These are phyloP conservation scores for Pichia cephalocereana DNA, from an alignment of 805 yeast species.

Conservation along the genomic window DNA sequence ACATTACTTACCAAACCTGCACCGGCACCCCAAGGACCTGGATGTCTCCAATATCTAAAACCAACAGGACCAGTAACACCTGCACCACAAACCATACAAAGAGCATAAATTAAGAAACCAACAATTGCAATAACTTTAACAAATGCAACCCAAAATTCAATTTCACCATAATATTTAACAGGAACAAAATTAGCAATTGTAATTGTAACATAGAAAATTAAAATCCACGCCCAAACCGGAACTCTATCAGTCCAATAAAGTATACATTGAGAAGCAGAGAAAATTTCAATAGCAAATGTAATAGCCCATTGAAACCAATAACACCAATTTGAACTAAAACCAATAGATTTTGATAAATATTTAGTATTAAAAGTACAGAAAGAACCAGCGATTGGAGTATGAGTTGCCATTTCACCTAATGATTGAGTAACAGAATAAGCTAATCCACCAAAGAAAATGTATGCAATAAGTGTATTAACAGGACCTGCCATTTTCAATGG, in stretches of 20 bases:
- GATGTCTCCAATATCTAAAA: slow-evolving; percentile 73
- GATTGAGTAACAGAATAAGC: slow-evolving; percentile 62
- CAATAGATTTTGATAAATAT: slow-evolving; percentile 61
- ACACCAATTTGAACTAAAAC: slow-evolving; percentile 64
- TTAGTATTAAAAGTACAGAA: slow-evolving; percentile 63
- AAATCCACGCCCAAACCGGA: slow-evolving; percentile 66
- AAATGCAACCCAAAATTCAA: slow-evolving; percentile 67
- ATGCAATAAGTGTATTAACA: slow-evolving; percentile 55
- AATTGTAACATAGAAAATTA: slow-evolving; percentile 52
- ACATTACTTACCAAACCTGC: slow-evolving; percentile 43
- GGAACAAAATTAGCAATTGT: slow-evolving; percentile 52
- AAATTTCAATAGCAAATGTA: slow-evolving; percentile 65
- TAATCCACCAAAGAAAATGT: slow-evolving; percentile 54
- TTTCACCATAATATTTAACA: slow-evolving; percentile 62
- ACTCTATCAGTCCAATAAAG: slow-evolving; percentile 61
- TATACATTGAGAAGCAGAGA: slow-evolving; percentile 60
- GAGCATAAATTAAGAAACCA: slow-evolving; percentile 60
- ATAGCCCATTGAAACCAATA: slow-evolving; percentile 76
- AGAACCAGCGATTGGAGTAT: slow-evolving; percentile 59
- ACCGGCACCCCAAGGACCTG: slow-evolving; percentile 58
- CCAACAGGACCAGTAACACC: slow-evolving; percentile 63
- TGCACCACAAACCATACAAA: slow-evolving; percentile 70
- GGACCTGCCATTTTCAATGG: slow-evolving; percentile 58
- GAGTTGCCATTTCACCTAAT: slow-evolving; percentile 76
- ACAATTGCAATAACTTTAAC: slow-evolving; percentile 59